Conservation (phyloP, 2,329 filamentous ascomycete genomes). For the Sporothrix humicola region DNA sequence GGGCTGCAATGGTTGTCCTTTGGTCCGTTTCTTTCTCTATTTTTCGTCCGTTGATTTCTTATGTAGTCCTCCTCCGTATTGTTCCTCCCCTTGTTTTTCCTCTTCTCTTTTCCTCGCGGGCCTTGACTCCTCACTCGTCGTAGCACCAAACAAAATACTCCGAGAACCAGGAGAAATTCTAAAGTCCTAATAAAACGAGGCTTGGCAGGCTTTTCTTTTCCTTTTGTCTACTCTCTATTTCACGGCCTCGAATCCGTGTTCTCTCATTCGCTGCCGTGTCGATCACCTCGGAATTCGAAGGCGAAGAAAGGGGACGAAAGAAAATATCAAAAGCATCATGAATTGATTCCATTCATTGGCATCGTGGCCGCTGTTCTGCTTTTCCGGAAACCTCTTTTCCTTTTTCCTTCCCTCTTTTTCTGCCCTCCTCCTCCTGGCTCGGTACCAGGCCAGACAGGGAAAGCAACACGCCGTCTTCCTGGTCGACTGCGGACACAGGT, state of each 20-base stretch:
- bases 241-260: neutral
- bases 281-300: neutral
- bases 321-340: neutral
- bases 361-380: neutral
- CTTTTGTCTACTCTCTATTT: neutral
- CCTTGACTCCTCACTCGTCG: constrained; percentile 14
- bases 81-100: neutral
- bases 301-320: too few species aligned
- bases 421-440: neutral
- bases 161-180: neutral
- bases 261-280: neutral
- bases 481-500: neutral
- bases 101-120: neutral
- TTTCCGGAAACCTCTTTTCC: neutral
- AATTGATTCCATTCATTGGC: neutral
- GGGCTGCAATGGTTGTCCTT: neutral
- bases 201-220: neutral
- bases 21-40: neutral
- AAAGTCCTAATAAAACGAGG: neutral
- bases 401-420: neutral
- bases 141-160: constrained; percentile 1
- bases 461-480: neutral
- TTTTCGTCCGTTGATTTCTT: neutral
- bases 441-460: constrained; percentile 1
- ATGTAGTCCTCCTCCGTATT: too few species aligned